A percentile compares a stretch with the other conserved stretches of the same genome.
These are phyloP conservation scores for Silybum marianum DNA, from an alignment of 129 eudicot species.

Conservation along the genomic window DNA sequence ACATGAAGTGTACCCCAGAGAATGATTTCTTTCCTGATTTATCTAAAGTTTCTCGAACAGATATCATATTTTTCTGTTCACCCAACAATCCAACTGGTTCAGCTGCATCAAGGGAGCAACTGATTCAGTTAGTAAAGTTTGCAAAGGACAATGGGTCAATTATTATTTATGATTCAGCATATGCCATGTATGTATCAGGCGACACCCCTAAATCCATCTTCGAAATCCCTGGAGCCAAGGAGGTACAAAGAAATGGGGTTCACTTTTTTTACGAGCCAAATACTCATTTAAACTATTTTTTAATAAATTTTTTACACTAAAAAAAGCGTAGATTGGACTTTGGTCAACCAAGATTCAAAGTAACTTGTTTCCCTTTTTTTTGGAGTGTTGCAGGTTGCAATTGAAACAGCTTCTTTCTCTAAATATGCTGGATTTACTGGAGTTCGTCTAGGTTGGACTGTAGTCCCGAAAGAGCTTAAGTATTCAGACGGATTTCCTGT, in stretches of 20 bases:
- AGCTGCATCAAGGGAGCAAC: slow-evolving; percentile 91
- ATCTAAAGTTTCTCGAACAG: slow-evolving; percentile 71
- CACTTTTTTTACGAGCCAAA: background rate
- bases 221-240: slow-evolving; percentile 95
- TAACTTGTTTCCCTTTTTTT: background rate
- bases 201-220: slow-evolving; percentile 89
- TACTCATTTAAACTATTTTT: background rate
- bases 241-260: slow-evolving; percentile 39
- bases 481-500: slow-evolving; percentile 91
- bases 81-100: slow-evolving; percentile 98
- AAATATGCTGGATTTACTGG: slow-evolving; percentile 98
- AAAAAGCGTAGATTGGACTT: background rate
- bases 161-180: slow-evolving; percentile 90
- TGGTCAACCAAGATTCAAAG: background rate
- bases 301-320: background rate
- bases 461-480: slow-evolving; percentile 77
- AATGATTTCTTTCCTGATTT: slow-evolving; percentile 95
- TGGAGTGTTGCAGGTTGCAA: slow-evolving; percentile 70
- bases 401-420: slow-evolving; percentile 90
- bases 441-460: slow-evolving; percentile 98
- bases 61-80: slow-evolving; percentile 91
- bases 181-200: slow-evolving; percentile 84
- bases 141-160: slow-evolving; percentile 92
- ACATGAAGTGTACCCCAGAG: slow-evolving; percentile 92
- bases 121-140: slow-evolving; percentile 73